These are phyloP conservation scores for Auricularia cornea DNA, from an alignment of 768 basidiomycete species.

Conservation along the genomic window DNA sequence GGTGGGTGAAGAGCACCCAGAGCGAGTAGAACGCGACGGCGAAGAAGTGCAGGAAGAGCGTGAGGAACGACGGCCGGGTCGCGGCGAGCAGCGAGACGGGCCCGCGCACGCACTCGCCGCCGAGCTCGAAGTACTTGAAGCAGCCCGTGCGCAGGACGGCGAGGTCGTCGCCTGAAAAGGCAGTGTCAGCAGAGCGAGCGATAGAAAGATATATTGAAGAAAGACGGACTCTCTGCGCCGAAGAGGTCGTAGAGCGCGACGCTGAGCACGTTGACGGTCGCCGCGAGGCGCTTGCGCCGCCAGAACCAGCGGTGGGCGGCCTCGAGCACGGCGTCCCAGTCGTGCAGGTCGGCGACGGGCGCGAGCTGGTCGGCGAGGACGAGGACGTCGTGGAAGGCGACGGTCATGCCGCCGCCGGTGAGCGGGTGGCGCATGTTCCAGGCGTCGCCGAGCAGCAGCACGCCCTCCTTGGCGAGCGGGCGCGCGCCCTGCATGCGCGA, in stretches of 20 bases:
- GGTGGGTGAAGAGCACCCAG: constrained; percentile 76
- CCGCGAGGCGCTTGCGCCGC: constrained; percentile 71
- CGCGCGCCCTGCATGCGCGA: constrained; percentile 54
- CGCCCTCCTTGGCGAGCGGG: constrained; percentile 50
- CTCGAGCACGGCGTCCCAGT: constrained; percentile 45
- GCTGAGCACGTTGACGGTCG: constrained; percentile 88
- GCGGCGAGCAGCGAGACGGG: constrained; percentile 87
- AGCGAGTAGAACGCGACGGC: constrained; percentile 91
- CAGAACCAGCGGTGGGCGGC: constrained; percentile 60
- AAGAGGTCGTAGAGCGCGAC: constrained; percentile 93
- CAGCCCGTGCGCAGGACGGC: constrained; percentile 70
- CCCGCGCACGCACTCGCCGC: constrained; percentile 80
- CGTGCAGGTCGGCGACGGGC: constrained; percentile 30
- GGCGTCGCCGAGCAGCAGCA: constrained; percentile 84
- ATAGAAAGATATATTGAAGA: background rate
- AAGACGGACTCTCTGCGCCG: constrained; percentile 58
- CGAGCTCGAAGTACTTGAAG: constrained; percentile 94
- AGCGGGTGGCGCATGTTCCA: constrained; percentile 99
- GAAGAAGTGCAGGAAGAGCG: constrained; percentile 65
- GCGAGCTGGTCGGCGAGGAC: constrained; percentile 56
- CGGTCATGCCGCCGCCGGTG: constrained; percentile 94
- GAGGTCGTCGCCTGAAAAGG: constrained; percentile 50
- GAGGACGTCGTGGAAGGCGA: constrained; percentile 82
- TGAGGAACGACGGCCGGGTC: constrained; percentile 35
- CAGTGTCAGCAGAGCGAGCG: constrained; percentile 2